phyloP scores from a whole-genome alignment of 305 asterid species.

The Ajuga reptans region DNA sequence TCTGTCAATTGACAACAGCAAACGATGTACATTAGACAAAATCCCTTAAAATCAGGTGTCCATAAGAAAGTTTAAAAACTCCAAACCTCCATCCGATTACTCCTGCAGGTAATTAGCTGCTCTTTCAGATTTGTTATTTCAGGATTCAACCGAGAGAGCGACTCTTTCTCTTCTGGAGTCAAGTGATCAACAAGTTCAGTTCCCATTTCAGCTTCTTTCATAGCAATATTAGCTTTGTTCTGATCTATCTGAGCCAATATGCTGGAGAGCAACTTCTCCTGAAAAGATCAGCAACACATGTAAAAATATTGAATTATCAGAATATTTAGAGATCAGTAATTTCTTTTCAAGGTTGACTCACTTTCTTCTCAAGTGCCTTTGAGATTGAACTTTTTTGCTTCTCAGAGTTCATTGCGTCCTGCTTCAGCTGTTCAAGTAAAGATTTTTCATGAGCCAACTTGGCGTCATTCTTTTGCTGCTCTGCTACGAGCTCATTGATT shows the following conservation, averaged over 20 bases:
- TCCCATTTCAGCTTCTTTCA: constrained; percentile 87
- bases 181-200: constrained; percentile 98
- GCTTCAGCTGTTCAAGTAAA: constrained; percentile 74
- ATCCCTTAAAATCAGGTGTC: constrained; percentile 11
- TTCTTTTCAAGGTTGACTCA: constrained; percentile 22
- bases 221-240: constrained; percentile 66
- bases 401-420: constrained; percentile 64
- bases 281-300: constrained; percentile 27
- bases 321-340: constrained; percentile 5
- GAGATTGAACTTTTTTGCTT: constrained; percentile 69
- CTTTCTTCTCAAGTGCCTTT: constrained; percentile 88
- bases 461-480: constrained; percentile 97
- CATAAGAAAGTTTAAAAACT: constrained; percentile 12
- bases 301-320: constrained; percentile 17
- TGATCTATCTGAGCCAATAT: constrained; percentile 80
- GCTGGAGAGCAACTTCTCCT: constrained; percentile 81
- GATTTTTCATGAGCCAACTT: constrained; percentile 86
- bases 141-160: constrained; percentile 80
- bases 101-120: constrained; percentile 56
- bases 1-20: constrained; percentile 38
- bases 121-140: constrained; percentile 83
- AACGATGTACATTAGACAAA: constrained; percentile 10
- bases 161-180: constrained; percentile 77
- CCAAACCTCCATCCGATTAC: constrained; percentile 84
- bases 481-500: constrained; percentile 85